Evolutionary conservation across 1,284 basidiomycete genomes (phyloP).

Genomic region (Pulveroboletus sp.): DNA sequence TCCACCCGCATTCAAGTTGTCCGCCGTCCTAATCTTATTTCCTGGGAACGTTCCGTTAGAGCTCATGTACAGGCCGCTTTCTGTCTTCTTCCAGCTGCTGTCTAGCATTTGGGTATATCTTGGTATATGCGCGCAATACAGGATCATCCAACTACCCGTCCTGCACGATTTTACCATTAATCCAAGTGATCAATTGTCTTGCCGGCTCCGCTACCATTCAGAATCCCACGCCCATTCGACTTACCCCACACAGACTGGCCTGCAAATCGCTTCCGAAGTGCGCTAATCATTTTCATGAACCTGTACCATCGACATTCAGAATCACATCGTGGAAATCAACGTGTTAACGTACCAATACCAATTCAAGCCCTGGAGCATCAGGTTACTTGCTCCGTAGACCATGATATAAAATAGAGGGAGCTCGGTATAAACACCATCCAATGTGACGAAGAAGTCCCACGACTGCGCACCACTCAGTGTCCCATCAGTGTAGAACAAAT

Average conservation of each 20-base stretch:
- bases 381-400: slow-evolving; percentile 52
- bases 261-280: slow-evolving; percentile 52
- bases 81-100: slow-evolving; percentile 5
- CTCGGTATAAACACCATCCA: slow-evolving; percentile 45
- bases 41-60: slow-evolving; percentile 70
- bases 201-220: slow-evolving; percentile 14
- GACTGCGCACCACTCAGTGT: slow-evolving; percentile 41
- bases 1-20: slow-evolving; percentile 57
- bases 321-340: neutral
- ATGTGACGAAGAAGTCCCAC: slow-evolving; percentile 54
- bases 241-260: slow-evolving; percentile 12
- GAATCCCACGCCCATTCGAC: slow-evolving; percentile 9
- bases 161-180: slow-evolving; percentile 3
- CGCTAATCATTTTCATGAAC: slow-evolving; percentile 65
- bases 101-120: slow-evolving; percentile 19
- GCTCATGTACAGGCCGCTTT: slow-evolving; percentile 56
- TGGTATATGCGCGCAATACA: slow-evolving; percentile 13
- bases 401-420: slow-evolving; percentile 46
- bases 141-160: neutral
- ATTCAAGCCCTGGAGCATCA: slow-evolving; percentile 62
- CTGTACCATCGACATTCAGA: slow-evolving; percentile 32
- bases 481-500: neutral
- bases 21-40: slow-evolving; percentile 66
- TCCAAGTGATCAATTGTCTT: slow-evolving; percentile 15
- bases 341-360: slow-evolving; percentile 54